These are phyloP conservation scores for Ceratorhiza oryzae-sativae DNA, from an alignment of 1,284 basidiomycete genomes.

Conservation along the genomic window DNA sequence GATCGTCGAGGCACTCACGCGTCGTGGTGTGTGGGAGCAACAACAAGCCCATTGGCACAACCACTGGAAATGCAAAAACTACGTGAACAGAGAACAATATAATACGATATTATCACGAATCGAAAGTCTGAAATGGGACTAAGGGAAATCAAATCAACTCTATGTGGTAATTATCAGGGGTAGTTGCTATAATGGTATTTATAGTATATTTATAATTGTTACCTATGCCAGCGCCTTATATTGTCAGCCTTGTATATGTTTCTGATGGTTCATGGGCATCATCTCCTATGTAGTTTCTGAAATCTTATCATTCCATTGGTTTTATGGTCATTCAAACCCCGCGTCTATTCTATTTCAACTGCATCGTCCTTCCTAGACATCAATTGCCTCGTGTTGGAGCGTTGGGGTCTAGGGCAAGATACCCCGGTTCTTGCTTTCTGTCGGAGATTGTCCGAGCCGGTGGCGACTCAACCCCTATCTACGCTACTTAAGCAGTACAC, in stretches of 20 bases:
- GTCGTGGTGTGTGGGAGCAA: not conserved
- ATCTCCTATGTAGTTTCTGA: too few relatives aligned
- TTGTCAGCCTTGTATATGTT: too few relatives aligned
- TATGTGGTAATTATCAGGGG: not conserved
- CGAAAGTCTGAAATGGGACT: not conserved
- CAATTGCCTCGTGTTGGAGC: too few relatives aligned
- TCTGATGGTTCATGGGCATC: too few relatives aligned
- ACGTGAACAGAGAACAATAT: slow-evolving; percentile 14
- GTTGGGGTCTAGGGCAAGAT: not conserved
- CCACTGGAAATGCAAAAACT: slow-evolving; percentile 20
- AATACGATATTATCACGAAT: slow-evolving; percentile 1
- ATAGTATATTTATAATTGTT: too few relatives aligned
- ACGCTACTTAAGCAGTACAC: too few relatives aligned
- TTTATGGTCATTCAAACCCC: too few relatives aligned
- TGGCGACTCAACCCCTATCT: not conserved
- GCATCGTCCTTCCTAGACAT: too few relatives aligned
- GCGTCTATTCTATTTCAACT: too few relatives aligned
- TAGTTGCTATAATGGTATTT: too few relatives aligned
- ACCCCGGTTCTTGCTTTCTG: not conserved
- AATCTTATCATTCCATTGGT: too few relatives aligned
- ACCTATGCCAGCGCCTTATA: too few relatives aligned
- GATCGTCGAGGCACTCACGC: not conserved
- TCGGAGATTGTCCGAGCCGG: not conserved
- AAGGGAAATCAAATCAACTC: not conserved
- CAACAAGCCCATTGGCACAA: not conserved